Base-by-base conservation (phyloP, 768 basidiomycete genomes). In the Amanita phalloides region DNA sequence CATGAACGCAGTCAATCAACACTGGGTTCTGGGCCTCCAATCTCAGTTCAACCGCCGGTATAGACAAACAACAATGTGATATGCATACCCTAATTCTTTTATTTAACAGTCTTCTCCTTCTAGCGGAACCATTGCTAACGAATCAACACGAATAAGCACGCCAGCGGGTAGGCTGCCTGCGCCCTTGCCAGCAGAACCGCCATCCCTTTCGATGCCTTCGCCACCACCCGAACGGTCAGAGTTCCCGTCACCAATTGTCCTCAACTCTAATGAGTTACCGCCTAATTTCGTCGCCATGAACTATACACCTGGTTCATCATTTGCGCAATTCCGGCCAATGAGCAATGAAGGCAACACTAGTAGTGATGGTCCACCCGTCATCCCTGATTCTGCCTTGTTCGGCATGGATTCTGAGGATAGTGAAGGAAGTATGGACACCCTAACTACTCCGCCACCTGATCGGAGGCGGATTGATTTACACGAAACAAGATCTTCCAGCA, bases 381-480 rank as follows among this genome's bases (percentile, higher is more conserved):
- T 52, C n/a, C 51, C 51, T 11, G 51, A 52, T 35, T 52, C 51
- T 11, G 35, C 51, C 9, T 33, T 52, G 26, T 52, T 52, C 20
- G 41, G 42, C 21, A 52, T 44, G 13, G 51, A 52, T 37, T 52
- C 51, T 28, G 51, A 52, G 4, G 50, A 45, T 33, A 52, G 51
- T 33, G 51, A 52, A 45, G 43, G 33, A 26, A 61, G 64, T 28
- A 55, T 55, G 11, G 64, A 62, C 20, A 61, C 66, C 4, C 56
- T 69, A 36, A 66, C 66, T 5, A 68, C 68, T 8, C 66, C 66
- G 3, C 64, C 59, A 5, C 61, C 57, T n/a, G 28, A 39, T 4
- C 43, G 42, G n/a, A 43, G 51, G 23, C 35, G 23, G 3, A 30
- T 50, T 21, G 49, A 35, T 35, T 32, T 33, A 20, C 28, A 42